These are phyloP conservation scores for Nicotiana attenuata DNA, from an alignment of 257 asterid species.

Conservation along the genomic window DNA sequence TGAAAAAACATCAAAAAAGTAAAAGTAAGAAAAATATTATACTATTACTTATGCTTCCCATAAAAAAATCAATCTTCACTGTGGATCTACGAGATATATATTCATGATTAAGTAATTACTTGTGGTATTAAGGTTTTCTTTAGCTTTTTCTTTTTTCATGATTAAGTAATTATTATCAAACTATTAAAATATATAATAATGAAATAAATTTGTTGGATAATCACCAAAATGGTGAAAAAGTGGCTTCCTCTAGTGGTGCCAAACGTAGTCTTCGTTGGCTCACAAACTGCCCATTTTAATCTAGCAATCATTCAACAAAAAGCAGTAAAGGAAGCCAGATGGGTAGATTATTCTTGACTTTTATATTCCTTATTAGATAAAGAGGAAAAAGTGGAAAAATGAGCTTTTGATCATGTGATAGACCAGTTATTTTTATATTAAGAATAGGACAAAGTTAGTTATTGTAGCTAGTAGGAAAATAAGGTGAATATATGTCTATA, in stretches of 20 bases:
- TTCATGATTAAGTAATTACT: not conserved
- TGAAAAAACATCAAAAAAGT: not conserved
- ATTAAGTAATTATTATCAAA: not conserved
- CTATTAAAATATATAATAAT: not conserved
- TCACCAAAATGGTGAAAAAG: not conserved
- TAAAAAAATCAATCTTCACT: not conserved
- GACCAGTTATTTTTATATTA: not conserved
- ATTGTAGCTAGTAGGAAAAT: not conserved
- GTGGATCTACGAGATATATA: not conserved
- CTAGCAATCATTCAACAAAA: not conserved
- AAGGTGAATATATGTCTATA: not conserved
- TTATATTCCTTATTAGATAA: not conserved
- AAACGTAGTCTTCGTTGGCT: not conserved
- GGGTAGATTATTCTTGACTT: conserved; percentile 1
- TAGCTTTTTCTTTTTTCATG: not conserved
- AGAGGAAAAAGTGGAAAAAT: not conserved
- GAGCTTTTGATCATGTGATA: not conserved
- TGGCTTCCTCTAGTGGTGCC: not conserved
- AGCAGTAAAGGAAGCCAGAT: not conserved
- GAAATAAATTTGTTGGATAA: not conserved
- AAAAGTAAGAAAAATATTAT: not conserved
- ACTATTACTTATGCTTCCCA: not conserved
- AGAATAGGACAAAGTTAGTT: not conserved
- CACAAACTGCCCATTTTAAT: not conserved
- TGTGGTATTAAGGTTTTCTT: not conserved